These are phyloP conservation scores for Trichoderma harzianum DNA, from an alignment of 2,329 filamentous ascomycete species.

Conservation along the genomic window DNA sequence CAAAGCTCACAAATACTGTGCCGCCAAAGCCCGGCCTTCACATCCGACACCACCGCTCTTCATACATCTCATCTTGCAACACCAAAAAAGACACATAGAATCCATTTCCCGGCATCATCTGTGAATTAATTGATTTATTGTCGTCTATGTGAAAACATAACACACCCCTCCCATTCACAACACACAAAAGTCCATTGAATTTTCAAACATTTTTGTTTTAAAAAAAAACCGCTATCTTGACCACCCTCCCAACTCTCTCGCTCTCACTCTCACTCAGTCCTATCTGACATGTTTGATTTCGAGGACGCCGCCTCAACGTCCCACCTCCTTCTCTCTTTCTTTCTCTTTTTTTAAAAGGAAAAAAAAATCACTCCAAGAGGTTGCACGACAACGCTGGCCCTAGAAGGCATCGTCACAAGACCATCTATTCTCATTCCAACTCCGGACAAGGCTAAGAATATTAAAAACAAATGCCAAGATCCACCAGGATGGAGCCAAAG, in stretches of 20 bases:
- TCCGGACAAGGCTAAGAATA: conserved; percentile 20
- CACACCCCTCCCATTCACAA: background rate
- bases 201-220: background rate
- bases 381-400: conserved; percentile 14
- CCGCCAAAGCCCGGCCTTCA: background rate
- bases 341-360: background rate
- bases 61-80: background rate
- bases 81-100: background rate
- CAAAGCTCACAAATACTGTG: background rate
- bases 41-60: background rate
- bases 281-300: background rate
- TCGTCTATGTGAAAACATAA: conserved; percentile 9
- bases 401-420: conserved; percentile 13
- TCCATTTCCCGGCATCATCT: conserved; percentile 10
- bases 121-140: conserved; percentile 12
- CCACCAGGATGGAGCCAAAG: conserved; percentile 18
- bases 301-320: conserved; percentile 9
- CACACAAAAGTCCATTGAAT: background rate
- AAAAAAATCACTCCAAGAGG: conserved; percentile 7
- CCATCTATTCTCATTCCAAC: conserved; percentile 20
- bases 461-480: conserved; percentile 19
- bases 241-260: background rate
- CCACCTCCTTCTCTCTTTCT: conserved; percentile 10
- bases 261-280: background rate
- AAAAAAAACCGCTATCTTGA: background rate